These are phyloP conservation scores for Diaporthe capsici DNA, from an alignment of 2,329 filamentous ascomycete genomes.

Conservation along the genomic window DNA sequence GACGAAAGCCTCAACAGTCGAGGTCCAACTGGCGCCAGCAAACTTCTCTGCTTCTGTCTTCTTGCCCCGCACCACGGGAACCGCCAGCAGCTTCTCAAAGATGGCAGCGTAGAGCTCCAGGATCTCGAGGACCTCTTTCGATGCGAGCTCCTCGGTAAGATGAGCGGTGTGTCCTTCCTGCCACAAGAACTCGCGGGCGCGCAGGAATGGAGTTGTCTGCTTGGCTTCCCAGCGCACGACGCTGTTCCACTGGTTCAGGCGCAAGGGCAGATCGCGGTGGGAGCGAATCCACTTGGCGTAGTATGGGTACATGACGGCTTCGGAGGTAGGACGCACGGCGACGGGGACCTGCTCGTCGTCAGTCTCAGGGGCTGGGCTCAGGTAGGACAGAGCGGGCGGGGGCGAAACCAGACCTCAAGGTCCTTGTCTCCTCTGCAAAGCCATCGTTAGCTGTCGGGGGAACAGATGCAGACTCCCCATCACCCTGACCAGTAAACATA, in stretches of 20 bases:
- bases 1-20: slow-evolving; percentile 97
- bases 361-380: neutral
- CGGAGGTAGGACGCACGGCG: slow-evolving; percentile 77
- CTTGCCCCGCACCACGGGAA: slow-evolving; percentile 91
- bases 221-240: slow-evolving; percentile 96
- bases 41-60: slow-evolving; percentile 99
- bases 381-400: neutral
- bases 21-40: slow-evolving; percentile 95
- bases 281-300: slow-evolving; percentile 97
- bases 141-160: slow-evolving; percentile 84
- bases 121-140: slow-evolving; percentile 90
- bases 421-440: slow-evolving; percentile 84
- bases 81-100: slow-evolving; percentile 93
- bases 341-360: slow-evolving; percentile 65
- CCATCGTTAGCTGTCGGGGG: slow-evolving; percentile 44
- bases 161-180: slow-evolving; percentile 96
- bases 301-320: slow-evolving; percentile 94
- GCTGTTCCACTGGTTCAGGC: slow-evolving; percentile 98
- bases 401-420: slow-evolving; percentile 69
- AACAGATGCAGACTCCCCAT: slow-evolving; percentile 11
- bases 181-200: slow-evolving; percentile 97
- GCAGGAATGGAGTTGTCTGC: slow-evolving; percentile 87
- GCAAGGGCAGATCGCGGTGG: slow-evolving; percentile 93
- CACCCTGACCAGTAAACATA: slow-evolving; percentile 57
- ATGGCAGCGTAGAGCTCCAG: slow-evolving; percentile 92